These are phyloP conservation scores for Magnusiomyces magnusii DNA, from an alignment of 1,139 yeast genomes.

Conservation along the genomic window DNA sequence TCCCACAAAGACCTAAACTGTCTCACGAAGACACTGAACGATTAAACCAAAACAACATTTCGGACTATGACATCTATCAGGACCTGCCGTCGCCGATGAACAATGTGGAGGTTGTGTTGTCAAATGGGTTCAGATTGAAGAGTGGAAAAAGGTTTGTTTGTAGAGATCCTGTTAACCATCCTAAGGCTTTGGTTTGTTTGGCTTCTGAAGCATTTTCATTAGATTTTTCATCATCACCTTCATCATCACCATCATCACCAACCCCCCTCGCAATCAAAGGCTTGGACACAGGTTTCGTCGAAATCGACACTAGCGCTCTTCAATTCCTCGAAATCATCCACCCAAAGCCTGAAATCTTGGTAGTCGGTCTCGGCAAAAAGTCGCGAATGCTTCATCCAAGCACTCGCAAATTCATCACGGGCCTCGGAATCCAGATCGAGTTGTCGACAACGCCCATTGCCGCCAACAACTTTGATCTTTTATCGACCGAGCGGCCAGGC, in stretches of 20 bases:
- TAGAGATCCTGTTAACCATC: constrained; percentile 41
- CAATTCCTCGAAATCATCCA: constrained; percentile 49
- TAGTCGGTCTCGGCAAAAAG: constrained; percentile 60
- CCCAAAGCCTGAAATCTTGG: constrained; percentile 72
- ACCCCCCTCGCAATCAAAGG: constrained; percentile 23
- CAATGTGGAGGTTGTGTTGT: constrained; percentile 40
- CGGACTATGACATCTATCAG: constrained; percentile 32
- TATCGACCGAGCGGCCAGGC: constrained; percentile 73
- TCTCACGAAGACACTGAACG: constrained; percentile 23
- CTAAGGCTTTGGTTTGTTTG: constrained; percentile 50
- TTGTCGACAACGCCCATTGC: constrained; percentile 59
- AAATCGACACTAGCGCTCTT: constrained; percentile 36
- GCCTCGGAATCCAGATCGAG: constrained; percentile 62
- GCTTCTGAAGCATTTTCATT: constrained; percentile 60
- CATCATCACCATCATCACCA: neutral
- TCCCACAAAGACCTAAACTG: constrained; percentile 16
- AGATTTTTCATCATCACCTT: constrained; percentile 32
- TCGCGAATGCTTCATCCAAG: constrained; percentile 54
- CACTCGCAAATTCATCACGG: constrained; percentile 44
- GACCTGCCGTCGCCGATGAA: constrained; percentile 31
- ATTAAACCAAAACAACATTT: constrained; percentile 21
- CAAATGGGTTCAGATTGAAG: constrained; percentile 42
- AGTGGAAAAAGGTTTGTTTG: constrained; percentile 41
- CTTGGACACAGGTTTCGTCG: constrained; percentile 34
- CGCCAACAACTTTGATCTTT: constrained; percentile 61